These are phyloP conservation scores for Novymonas esmeraldas DNA, from an alignment of 208 protist species.

Conservation along the genomic window DNA sequence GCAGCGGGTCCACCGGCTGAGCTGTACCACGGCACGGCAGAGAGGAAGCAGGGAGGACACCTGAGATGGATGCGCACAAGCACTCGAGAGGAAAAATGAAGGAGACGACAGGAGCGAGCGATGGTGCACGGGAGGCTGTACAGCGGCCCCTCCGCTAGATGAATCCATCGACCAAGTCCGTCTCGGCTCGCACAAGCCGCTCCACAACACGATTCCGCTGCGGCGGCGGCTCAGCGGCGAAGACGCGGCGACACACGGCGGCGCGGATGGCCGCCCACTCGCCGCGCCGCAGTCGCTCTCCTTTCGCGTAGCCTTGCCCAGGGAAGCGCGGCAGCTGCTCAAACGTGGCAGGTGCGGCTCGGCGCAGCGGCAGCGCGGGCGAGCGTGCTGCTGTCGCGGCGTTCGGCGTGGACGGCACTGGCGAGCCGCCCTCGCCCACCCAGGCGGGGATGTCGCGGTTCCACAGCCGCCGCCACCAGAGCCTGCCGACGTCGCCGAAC, in stretches of 20 bases:
- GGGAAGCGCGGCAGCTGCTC: conserved; percentile 44
- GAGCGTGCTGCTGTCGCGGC: conserved; percentile 14
- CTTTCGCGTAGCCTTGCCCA: conserved; percentile 47
- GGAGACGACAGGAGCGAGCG: too few relatives aligned
- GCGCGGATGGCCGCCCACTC: conserved; percentile 34
- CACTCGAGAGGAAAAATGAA: too few relatives aligned
- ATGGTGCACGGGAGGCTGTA: too few relatives aligned
- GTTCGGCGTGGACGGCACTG: conserved; percentile 16
- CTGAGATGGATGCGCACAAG: too few relatives aligned
- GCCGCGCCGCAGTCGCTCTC: conserved; percentile 28
- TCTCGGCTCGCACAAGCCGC: conserved; percentile 31
- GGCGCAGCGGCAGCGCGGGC: conserved; percentile 25
- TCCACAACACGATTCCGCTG: conserved; percentile 24
- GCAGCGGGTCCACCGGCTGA: too few relatives aligned
- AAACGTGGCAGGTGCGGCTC: conserved; percentile 25
- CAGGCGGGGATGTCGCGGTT: conserved; percentile 37
- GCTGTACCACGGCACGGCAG: too few relatives aligned
- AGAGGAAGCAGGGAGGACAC: too few relatives aligned
- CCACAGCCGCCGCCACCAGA: conserved; percentile 41
- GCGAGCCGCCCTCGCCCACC: conserved; percentile 17
- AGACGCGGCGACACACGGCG: conserved; percentile 24
- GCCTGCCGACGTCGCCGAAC: conserved; percentile 36
- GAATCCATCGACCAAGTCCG: conserved; percentile 44
- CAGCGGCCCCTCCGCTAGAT: conserved; percentile 21
- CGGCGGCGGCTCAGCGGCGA: conserved; percentile 24